These are phyloP conservation scores for Dryas drummondii DNA, from an alignment of 306 rosid species.

Conservation along the genomic window DNA sequence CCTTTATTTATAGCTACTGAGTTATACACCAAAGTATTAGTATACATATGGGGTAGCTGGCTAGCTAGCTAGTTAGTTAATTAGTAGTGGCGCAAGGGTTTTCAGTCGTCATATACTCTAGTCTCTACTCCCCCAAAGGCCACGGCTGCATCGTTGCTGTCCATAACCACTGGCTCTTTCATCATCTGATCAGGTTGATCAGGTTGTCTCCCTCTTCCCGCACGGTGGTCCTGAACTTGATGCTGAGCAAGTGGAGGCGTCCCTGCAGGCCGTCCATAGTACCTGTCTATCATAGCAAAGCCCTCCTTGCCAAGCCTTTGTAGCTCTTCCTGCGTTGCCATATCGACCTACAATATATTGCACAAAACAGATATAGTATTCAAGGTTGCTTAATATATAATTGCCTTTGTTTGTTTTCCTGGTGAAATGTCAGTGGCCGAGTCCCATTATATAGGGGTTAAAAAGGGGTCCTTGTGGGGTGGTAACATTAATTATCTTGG, in stretches of 20 bases:
- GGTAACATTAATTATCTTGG: too few relatives aligned
- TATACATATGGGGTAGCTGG: too few relatives aligned
- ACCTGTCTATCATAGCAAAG: constrained; percentile 35
- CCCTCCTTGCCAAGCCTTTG: constrained; percentile 20
- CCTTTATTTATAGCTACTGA: background rate
- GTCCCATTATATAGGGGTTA: constrained; percentile 6
- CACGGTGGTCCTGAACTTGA: background rate
- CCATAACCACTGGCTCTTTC: background rate
- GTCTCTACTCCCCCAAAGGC: background rate
- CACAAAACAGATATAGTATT: background rate
- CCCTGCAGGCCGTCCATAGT: constrained; percentile 10
- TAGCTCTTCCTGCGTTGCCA: constrained; percentile 26
- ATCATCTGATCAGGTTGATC: too few relatives aligned
- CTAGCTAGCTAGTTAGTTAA: too few relatives aligned
- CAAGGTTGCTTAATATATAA: background rate
- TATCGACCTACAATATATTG: background rate
- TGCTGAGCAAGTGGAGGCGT: background rate
- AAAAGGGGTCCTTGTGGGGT: background rate
- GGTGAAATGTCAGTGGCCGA: background rate
- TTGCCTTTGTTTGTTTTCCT: constrained; percentile 1
- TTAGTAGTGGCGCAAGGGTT: too few relatives aligned
- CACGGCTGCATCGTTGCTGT: background rate
- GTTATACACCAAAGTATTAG: background rate
- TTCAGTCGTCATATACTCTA: background rate
- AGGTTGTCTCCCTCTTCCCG: background rate